phyloP scores from a whole-genome alignment of 495 filamentous ascomycete species.

The Xylaria castorea region DNA sequence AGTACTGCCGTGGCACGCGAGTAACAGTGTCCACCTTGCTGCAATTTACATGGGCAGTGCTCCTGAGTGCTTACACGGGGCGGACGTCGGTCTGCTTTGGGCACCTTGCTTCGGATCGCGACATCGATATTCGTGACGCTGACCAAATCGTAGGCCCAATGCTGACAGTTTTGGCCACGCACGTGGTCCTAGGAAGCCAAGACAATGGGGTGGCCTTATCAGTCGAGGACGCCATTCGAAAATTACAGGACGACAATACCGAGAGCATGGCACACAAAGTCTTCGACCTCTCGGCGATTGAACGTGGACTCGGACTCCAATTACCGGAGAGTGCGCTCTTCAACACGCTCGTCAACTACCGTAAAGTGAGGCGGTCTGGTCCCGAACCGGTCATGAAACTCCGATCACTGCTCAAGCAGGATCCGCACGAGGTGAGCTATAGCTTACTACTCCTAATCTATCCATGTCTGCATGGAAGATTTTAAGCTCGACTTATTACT shows the following conservation, averaged over 20 bases:
- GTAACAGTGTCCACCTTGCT: slow-evolving; percentile 61
- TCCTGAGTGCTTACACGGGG: slow-evolving; percentile 56
- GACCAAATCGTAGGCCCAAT: slow-evolving; percentile 60
- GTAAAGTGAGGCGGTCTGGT: slow-evolving; percentile 7
- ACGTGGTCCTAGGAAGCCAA: slow-evolving; percentile 44
- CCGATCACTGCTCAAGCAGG: slow-evolving; percentile 12
- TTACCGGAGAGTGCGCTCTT: background rate
- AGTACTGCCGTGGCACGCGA: slow-evolving; percentile 52
- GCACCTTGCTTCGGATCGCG: slow-evolving; percentile 59
- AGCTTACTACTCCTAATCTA: background rate
- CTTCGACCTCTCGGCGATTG: slow-evolving; percentile 12
- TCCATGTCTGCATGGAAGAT: background rate
- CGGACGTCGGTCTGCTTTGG: slow-evolving; percentile 61
- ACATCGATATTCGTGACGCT: slow-evolving; percentile 52
- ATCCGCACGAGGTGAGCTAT: slow-evolving; percentile 17
- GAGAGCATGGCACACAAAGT: slow-evolving; percentile 18
- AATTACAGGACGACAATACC: slow-evolving; percentile 14
- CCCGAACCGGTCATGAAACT: slow-evolving; percentile 16
- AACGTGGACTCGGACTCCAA: background rate
- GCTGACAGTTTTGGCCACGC: slow-evolving; percentile 61
- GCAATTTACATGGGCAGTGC: slow-evolving; percentile 61
- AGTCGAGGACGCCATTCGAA: slow-evolving; percentile 8
- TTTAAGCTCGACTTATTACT: background rate
- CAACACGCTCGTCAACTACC: slow-evolving; percentile 17
- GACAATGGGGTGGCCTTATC: background rate